Conservation (phyloP, 1,139 yeast genomes). For the Blastobotrys aristatus region DNA sequence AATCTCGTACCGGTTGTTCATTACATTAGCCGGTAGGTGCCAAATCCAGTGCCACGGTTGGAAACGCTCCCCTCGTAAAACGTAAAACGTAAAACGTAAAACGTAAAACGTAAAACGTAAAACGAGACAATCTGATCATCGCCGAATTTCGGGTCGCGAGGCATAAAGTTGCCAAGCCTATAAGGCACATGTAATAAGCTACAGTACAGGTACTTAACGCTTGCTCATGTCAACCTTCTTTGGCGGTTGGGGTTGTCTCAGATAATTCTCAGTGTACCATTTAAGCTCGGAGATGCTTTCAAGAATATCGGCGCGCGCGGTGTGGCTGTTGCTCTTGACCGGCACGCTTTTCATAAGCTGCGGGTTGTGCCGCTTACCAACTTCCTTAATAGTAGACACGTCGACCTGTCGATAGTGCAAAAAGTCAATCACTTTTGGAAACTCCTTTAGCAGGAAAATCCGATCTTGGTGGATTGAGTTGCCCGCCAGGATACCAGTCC, state of each 20-base stretch:
- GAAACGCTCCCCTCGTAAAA: slow-evolving; percentile 15
- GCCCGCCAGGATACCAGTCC: slow-evolving; percentile 74
- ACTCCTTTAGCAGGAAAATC: slow-evolving; percentile 74
- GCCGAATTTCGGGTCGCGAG: slow-evolving; percentile 7
- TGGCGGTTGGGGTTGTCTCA: slow-evolving; percentile 14
- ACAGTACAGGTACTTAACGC: too few species aligned
- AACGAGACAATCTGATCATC: slow-evolving; percentile 9
- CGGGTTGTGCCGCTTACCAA: slow-evolving; percentile 74
- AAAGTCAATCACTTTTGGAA: slow-evolving; percentile 59
- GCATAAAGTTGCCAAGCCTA: slow-evolving; percentile 17
- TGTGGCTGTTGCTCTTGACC: slow-evolving; percentile 62
- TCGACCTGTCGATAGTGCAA: slow-evolving; percentile 84
- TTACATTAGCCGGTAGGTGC: slow-evolving; percentile 14
- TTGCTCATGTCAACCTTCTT: background rate
- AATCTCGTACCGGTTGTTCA: slow-evolving; percentile 15
- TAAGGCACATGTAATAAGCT: too few species aligned
- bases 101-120: too few species aligned
- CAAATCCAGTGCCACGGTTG: slow-evolving; percentile 17
- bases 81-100: too few species aligned
- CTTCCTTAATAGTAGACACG: slow-evolving; percentile 77
- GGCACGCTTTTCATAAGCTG: slow-evolving; percentile 54
- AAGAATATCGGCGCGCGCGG: slow-evolving; percentile 81
- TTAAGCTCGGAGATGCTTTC: slow-evolving; percentile 82
- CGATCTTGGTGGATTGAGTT: slow-evolving; percentile 91
- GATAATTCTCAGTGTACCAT: slow-evolving; percentile 68